phyloP scores from a whole-genome alignment of 2,329 filamentous ascomycete species.

The Rasamsonia emersonii region DNA sequence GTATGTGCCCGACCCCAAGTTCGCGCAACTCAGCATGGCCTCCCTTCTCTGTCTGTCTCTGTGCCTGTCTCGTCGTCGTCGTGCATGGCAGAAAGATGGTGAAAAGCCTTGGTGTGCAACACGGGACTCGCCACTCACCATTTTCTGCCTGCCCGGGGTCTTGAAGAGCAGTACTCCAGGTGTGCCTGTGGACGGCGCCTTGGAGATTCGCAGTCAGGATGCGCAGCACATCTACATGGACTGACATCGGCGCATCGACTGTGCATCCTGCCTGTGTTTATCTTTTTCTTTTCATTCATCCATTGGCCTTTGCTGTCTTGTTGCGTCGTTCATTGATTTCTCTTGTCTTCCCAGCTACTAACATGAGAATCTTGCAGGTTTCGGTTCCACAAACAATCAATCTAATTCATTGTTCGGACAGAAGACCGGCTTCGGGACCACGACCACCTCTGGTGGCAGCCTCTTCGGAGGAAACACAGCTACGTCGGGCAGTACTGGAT shows the following conservation, averaged over 20 bases:
- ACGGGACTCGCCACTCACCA: too few species aligned
- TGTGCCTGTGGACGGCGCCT: too few species aligned
- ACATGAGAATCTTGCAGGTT: slow-evolving; percentile 21
- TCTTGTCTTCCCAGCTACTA: too few species aligned
- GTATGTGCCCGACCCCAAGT: slow-evolving; percentile 26
- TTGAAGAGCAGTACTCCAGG: too few species aligned
- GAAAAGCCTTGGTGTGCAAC: too few species aligned
- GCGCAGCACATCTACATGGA: too few species aligned
- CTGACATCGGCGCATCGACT: too few species aligned
- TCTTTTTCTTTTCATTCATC: too few species aligned
- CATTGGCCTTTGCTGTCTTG: slow-evolving; percentile 1
- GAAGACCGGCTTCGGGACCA: slow-evolving; percentile 7
- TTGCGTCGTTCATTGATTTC: too few species aligned
- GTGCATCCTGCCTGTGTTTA: too few species aligned
- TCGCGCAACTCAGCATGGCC: slow-evolving; percentile 16
- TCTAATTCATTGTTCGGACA: slow-evolving; percentile 14
- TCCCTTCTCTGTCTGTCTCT: slow-evolving; percentile 5
- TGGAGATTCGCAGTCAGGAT: too few species aligned
- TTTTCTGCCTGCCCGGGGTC: too few species aligned
- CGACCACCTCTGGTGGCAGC: slow-evolving; percentile 8
- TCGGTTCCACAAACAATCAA: slow-evolving; percentile 27
- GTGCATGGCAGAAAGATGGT: not conserved
- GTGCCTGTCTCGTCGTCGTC: not conserved
- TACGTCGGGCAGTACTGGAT: slow-evolving; percentile 18
- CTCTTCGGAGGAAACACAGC: slow-evolving; percentile 29